Conservation (phyloP, 2,329 filamentous ascomycete genomes). For the Ceratocystis smalleyi region DNA sequence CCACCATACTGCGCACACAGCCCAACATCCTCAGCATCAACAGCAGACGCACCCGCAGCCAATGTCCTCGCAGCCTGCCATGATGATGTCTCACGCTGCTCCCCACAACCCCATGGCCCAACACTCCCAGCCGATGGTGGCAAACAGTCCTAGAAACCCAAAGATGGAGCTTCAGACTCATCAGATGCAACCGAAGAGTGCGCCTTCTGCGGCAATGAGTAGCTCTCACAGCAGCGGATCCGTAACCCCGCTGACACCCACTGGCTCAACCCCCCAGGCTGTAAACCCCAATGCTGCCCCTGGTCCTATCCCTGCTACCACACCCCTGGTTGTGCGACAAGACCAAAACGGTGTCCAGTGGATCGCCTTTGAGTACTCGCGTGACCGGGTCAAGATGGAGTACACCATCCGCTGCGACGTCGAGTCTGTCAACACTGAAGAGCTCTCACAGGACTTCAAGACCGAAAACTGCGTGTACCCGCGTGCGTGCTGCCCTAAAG, state of each 20-base stretch:
- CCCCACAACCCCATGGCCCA: constrained; percentile 44
- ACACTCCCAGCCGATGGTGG: constrained; percentile 38
- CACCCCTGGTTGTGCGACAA: constrained; percentile 81
- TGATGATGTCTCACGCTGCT: constrained; percentile 48
- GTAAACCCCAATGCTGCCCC: constrained; percentile 84
- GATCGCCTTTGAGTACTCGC: constrained; percentile 97
- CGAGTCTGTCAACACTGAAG: constrained; percentile 85
- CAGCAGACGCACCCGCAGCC: constrained; percentile 39
- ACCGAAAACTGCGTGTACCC: constrained; percentile 97
- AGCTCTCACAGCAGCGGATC: constrained; percentile 23
- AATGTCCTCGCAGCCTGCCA: constrained; percentile 48
- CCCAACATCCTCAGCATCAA: constrained; percentile 39
- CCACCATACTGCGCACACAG: constrained; percentile 38
- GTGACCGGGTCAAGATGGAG: constrained; percentile 96
- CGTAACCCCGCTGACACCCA: constrained; percentile 28
- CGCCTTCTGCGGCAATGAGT: constrained; percentile 28
- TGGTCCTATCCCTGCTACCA: constrained; percentile 91
- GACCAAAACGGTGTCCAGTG: constrained; percentile 95
- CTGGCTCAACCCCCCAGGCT: constrained; percentile 32
- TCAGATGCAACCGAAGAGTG: constrained; percentile 39
- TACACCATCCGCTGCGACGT: constrained; percentile 98
- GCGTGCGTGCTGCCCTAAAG: constrained; percentile 83
- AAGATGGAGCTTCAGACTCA: constrained; percentile 49
- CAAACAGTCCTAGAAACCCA: constrained; percentile 41
- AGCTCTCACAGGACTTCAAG: constrained; percentile 77